Evolutionary conservation across 169 alveolate genomes (phyloP).

Genomic region (Eimeria necatrix): DNA sequence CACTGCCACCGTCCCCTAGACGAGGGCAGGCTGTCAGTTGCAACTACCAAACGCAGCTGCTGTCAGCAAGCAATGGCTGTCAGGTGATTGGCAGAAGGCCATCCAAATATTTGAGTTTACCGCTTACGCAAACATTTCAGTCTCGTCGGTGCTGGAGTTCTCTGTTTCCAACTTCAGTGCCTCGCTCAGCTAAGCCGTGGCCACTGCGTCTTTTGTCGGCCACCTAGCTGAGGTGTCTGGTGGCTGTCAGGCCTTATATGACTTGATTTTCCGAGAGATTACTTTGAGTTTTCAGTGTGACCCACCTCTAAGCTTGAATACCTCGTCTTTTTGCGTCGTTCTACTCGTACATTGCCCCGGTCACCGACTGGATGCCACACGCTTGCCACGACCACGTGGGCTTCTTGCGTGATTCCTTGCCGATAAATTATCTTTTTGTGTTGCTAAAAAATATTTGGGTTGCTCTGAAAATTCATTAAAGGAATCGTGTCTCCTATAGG

Average conservation of each 20-base stretch:
- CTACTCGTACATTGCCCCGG: slow-evolving; percentile 20
- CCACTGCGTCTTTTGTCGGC: slow-evolving; percentile 64
- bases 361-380: slow-evolving; percentile 62
- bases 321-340: neutral
- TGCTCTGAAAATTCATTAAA: neutral
- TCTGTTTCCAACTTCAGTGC: slow-evolving; percentile 69
- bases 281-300: slow-evolving; percentile 23
- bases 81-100: slow-evolving; percentile 67
- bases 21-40: slow-evolving; percentile 72
- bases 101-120: slow-evolving; percentile 58
- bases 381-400: slow-evolving; percentile 50
- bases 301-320: neutral
- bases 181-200: slow-evolving; percentile 44
- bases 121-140: slow-evolving; percentile 22
- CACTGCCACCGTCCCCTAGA: slow-evolving; percentile 78
- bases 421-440: neutral
- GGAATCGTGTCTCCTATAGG: neutral
- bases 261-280: slow-evolving; percentile 21
- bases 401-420: slow-evolving; percentile 47
- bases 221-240: slow-evolving; percentile 75
- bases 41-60: slow-evolving; percentile 41
- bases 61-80: slow-evolving; percentile 31
- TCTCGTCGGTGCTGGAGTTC: slow-evolving; percentile 50
- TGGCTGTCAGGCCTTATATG: slow-evolving; percentile 43
- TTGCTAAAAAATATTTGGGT: neutral